Conservation (phyloP, 371 early-diverging fungal species). For the Ordospora pajunii region DNA sequence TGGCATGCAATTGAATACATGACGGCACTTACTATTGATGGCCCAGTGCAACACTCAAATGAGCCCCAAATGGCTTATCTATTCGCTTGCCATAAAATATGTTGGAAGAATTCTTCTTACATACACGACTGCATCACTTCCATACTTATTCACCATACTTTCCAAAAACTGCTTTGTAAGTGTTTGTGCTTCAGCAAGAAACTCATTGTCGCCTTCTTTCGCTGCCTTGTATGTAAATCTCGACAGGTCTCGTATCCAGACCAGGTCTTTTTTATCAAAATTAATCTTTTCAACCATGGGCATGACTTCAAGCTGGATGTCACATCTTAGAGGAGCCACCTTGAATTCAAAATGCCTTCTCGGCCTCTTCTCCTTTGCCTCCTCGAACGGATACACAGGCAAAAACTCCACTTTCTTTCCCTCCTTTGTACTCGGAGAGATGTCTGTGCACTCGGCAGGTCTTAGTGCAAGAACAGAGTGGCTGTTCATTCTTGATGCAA, state of each 20-base stretch:
- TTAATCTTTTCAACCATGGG: slow-evolving; percentile 7
- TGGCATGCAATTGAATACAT: too few species aligned
- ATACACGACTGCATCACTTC: not conserved
- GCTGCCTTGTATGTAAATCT: not conserved
- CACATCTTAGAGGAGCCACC: not conserved
- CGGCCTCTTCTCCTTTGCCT: not conserved
- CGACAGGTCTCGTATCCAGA: slow-evolving; percentile 8
- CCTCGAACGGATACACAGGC: slow-evolving; percentile 19
- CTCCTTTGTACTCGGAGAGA: not conserved
- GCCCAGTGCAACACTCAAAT: too few species aligned
- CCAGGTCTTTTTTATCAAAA: slow-evolving; percentile 14
- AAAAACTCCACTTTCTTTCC: slow-evolving; percentile 12
- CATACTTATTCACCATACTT: not conserved
- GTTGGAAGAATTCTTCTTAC: not conserved
- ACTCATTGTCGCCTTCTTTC: slow-evolving; percentile 3
- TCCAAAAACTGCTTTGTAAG: slow-evolving; percentile 7
- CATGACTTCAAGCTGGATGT: not conserved
- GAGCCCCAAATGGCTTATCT: not conserved
- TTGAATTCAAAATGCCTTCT: not conserved
- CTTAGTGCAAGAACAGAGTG: not conserved
- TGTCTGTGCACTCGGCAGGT: not conserved
- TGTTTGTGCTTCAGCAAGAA: not conserved
- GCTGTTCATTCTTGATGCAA: slow-evolving; percentile 29
- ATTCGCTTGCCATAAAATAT: not conserved
- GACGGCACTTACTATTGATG: too few species aligned